phyloP scores from a whole-genome alignment of 2,329 filamentous ascomycete species.

The Cercospora sp. region DNA sequence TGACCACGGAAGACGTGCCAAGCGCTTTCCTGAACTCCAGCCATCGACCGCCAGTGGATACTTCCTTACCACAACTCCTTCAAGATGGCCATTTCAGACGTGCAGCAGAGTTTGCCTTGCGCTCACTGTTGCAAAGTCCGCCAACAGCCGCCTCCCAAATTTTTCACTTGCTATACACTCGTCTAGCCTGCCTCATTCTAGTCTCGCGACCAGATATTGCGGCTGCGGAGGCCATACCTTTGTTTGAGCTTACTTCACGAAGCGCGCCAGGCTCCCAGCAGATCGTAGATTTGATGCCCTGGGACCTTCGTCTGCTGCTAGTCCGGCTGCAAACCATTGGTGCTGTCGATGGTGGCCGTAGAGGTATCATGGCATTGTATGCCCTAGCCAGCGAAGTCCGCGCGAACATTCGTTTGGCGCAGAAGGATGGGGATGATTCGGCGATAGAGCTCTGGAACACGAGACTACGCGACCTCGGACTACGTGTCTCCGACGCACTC shows the following conservation, averaged over 20 bases:
- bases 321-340: constrained; percentile 83
- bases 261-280: constrained; percentile 53
- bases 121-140: constrained; percentile 46
- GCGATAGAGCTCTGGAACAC: constrained; percentile 68
- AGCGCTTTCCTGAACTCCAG: constrained; percentile 68
- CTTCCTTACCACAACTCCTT: constrained; percentile 69
- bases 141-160: constrained; percentile 65
- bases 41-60: constrained; percentile 62
- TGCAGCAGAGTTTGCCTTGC: constrained; percentile 46
- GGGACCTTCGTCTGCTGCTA: constrained; percentile 79
- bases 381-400: constrained; percentile 61
- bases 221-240: constrained; percentile 62
- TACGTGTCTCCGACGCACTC: constrained; percentile 63
- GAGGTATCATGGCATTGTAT: constrained; percentile 87
- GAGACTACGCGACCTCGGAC: constrained; percentile 73
- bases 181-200: constrained; percentile 78
- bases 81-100: constrained; percentile 73
- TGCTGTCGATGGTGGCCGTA: constrained; percentile 77
- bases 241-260: constrained; percentile 56
- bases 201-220: constrained; percentile 63
- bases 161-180: constrained; percentile 75
- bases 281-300: constrained; percentile 72
- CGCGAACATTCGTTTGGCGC: constrained; percentile 31
- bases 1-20: constrained; percentile 64
- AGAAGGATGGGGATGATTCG: constrained; percentile 55